phyloP scores from a whole-genome alignment of 352 stramenopile species.

The Ophiocytium majus region DNA sequence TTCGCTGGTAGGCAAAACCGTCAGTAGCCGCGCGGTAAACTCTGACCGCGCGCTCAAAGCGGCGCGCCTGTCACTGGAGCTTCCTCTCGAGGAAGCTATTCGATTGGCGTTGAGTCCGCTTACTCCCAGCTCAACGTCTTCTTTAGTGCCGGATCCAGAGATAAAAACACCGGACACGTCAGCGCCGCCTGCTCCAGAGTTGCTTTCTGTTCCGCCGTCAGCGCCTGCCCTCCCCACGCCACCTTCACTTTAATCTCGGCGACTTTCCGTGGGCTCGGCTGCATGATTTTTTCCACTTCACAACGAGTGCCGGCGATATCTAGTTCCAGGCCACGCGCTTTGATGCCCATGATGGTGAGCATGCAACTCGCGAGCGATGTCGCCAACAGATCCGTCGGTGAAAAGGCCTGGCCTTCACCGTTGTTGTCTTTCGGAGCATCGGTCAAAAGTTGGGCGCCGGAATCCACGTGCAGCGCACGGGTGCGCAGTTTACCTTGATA shows the following conservation, averaged over 20 bases:
- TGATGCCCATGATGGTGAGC: constrained; percentile 4
- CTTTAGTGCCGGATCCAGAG: neutral
- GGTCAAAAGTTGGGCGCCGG: neutral
- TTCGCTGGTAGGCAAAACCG: neutral
- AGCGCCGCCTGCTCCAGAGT: neutral
- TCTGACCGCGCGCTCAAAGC: neutral
- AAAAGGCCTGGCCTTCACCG: constrained; percentile 1
- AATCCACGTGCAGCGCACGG: neutral
- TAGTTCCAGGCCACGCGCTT: neutral
- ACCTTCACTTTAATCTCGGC: neutral
- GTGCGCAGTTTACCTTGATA: neutral
- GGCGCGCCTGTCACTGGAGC: neutral
- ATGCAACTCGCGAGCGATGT: neutral
- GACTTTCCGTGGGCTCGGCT: constrained; percentile 3
- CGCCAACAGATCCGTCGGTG: neutral
- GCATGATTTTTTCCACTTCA: neutral
- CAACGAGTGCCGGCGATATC: neutral
- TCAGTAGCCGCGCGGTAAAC: neutral
- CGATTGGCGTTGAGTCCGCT: neutral
- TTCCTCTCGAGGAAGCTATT: neutral
- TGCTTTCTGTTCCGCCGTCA: neutral
- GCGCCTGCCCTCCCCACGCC: neutral
- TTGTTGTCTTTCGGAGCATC: constrained; percentile 14
- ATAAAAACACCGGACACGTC: neutral
- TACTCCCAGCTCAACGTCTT: neutral